phyloP scores from a whole-genome alignment of 2,329 filamentous ascomycete species.

The Alternaria triticina region DNA sequence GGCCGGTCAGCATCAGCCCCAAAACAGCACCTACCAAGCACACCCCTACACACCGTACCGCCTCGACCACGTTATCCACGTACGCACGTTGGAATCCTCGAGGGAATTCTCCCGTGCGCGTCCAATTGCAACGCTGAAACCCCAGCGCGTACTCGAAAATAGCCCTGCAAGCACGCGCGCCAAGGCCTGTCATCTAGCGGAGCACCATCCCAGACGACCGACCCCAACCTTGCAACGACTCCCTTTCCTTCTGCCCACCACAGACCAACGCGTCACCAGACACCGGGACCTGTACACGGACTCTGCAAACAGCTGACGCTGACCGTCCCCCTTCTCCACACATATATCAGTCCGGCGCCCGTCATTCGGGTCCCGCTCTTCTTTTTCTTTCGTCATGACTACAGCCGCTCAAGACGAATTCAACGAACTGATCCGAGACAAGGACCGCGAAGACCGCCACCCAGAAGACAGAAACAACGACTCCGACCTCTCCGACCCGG shows the following conservation, averaged over 20 bases:
- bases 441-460: slow-evolving; percentile 51
- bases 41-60: slow-evolving; percentile 4
- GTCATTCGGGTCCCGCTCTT: slow-evolving; percentile 13
- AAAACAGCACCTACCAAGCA: slow-evolving; percentile 9
- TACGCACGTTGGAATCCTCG: background rate
- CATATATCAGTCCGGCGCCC: slow-evolving; percentile 31
- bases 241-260: slow-evolving; percentile 11
- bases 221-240: slow-evolving; percentile 11
- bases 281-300: slow-evolving; percentile 2
- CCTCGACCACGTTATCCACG: slow-evolving; percentile 2
- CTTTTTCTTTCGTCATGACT: slow-evolving; percentile 46
- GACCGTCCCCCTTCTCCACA: slow-evolving; percentile 8
- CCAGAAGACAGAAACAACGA: slow-evolving; percentile 61
- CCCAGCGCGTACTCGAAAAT: slow-evolving; percentile 10
- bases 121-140: slow-evolving; percentile 15
- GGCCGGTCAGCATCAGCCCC: slow-evolving; percentile 25
- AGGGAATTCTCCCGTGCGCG: background rate
- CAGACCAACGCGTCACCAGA: slow-evolving; percentile 8
- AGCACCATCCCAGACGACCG: slow-evolving; percentile 6
- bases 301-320: background rate
- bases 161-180: slow-evolving; percentile 9
- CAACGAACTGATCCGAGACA: slow-evolving; percentile 58
- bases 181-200: slow-evolving; percentile 19
- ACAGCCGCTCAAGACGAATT: slow-evolving; percentile 58
- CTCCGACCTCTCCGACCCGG: slow-evolving; percentile 66